Evolutionary conservation across 169 alveolate species (phyloP).

Genomic region (Eimeria brunetti): DNA sequence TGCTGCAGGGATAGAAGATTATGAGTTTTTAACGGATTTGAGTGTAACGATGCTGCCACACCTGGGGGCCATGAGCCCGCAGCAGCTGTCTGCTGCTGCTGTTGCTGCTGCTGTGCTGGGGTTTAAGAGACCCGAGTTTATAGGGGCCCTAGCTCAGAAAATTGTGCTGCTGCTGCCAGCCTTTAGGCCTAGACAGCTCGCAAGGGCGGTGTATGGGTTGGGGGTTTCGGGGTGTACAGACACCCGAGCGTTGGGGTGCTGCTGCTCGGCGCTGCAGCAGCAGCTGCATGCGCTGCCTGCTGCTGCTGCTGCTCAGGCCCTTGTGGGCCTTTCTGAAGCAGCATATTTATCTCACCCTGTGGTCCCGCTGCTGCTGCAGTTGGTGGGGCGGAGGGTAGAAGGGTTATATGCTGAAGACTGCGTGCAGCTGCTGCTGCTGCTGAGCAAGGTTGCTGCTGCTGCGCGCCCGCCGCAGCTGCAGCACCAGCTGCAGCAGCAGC

Average conservation of each 20-base stretch:
- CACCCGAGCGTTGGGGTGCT: conserved; percentile 25
- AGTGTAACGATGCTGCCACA: conserved; percentile 66
- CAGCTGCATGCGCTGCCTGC: conserved; percentile 63
- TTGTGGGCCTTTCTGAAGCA: conserved; percentile 77
- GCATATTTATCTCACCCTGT: conserved; percentile 79
- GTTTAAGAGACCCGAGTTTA: conserved; percentile 17
- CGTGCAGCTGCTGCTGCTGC: conserved; percentile 78
- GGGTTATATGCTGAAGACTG: conserved; percentile 75
- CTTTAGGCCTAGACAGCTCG: conserved; percentile 76
- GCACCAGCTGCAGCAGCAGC: conserved; percentile 79
- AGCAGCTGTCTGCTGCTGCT: conserved; percentile 50
- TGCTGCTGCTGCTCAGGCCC: conserved; percentile 34
- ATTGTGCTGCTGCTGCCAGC: conserved; percentile 12
- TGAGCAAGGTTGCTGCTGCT: conserved; percentile 28
- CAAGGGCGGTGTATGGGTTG: conserved; percentile 73
- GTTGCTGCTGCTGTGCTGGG: conserved; percentile 53
- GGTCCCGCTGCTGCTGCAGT: conserved; percentile 55
- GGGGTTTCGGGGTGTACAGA: conserved; percentile 78
- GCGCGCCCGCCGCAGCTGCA: conserved; percentile 26
- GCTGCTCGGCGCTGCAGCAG: conserved; percentile 62
- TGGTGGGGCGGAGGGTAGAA: conserved; percentile 45
- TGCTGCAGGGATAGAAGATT: conserved; percentile 65
- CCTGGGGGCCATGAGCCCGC: conserved; percentile 27
- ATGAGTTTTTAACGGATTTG: conserved; percentile 60
- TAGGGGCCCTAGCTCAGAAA: conserved; percentile 55